Conservation (phyloP, 2,329 filamentous ascomycete species). For the Microdochium paspali region DNA sequence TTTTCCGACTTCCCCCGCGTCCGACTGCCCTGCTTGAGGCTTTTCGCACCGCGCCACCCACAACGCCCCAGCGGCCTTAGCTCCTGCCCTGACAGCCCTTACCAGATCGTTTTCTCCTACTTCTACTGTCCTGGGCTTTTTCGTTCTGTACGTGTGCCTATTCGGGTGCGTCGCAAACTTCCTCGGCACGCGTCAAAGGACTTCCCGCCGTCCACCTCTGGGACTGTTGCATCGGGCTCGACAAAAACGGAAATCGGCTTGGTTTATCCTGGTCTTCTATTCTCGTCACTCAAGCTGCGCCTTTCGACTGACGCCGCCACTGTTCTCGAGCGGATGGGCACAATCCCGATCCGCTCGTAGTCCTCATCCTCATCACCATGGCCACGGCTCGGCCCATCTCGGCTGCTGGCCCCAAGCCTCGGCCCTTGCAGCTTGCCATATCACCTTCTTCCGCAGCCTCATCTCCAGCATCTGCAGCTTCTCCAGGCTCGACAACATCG, state of each 20-base stretch:
- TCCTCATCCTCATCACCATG: constrained; percentile 4
- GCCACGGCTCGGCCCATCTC: constrained; percentile 13
- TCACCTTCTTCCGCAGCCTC: constrained; percentile 15
- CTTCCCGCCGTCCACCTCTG: too few species aligned
- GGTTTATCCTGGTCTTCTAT: too few species aligned
- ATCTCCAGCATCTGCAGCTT: constrained; percentile 16
- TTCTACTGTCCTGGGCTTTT: not conserved
- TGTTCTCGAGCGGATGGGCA: not conserved
- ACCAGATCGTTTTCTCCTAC: not conserved
- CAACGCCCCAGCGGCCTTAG: not conserved
- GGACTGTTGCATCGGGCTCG: too few species aligned
- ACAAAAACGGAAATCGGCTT: too few species aligned
- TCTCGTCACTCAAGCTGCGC: too few species aligned
- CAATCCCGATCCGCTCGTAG: not conserved
- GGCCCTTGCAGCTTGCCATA: constrained; percentile 17
- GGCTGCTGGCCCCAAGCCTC: constrained; percentile 8
- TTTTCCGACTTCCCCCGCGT: not conserved
- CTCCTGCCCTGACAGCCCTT: not conserved
- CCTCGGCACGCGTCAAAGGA: not conserved
- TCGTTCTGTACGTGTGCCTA: not conserved
- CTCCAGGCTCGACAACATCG: constrained; percentile 15
- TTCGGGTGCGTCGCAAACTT: not conserved
- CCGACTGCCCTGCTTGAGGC: not conserved
- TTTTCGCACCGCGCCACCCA: not conserved
- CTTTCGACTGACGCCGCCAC: not conserved